Evolutionary conservation across 2,329 filamentous ascomycete genomes (phyloP), one percentile per base, ranked within the genome.

Genomic region (Cladosporium sp.): DNA sequence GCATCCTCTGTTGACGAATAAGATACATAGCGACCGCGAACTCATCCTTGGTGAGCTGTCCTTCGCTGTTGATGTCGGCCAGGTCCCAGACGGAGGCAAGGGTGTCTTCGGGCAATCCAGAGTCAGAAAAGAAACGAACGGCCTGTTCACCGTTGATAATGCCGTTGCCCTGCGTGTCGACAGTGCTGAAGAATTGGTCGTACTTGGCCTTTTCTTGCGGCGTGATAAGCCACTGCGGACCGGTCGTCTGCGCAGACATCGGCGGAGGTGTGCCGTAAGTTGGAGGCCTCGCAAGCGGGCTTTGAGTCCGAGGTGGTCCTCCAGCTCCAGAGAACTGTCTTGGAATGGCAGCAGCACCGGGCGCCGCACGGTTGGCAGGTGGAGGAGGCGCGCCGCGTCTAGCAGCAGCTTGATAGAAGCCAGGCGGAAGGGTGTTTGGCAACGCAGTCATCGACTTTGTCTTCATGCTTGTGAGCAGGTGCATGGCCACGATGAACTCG

Each of bases 401-500:
- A 43, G 88, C 83, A 7, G 93, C 93, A 40, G 91, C 92, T 64
- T 99, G 93, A 64, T 95, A 96, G 4, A 99, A 75, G 9, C 86
- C 88, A 11, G 88, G 83, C 5, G 93, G 93, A 2, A 99, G 79
- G 20, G 86, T 82, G 54, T 76, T 86, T 1, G 93, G 93, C 51
- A 97, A 77, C 17, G 80, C 83, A 56, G 89, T 84, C 68, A 99
- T 79, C 24, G 84, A 78, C 18, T 90, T 88, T 11, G 84, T 86
- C 75, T 95, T 96, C 72, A 89, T 89, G 11, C 90, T 96, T 12
- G 89, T 92, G 55, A 99, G 78, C 54, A 99, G 76, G 69, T 99
- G 93, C 93, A 99, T 99, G 40, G 93, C 93, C 64, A 99, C 95
- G 65, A 96, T 88, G 67, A 99, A 99, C 63, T 97, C 93, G 12